A percentile compares a stretch with the other conserved stretches of the same genome.
Evolutionary conservation across 1,284 basidiomycete species (phyloP).

Genomic region (Erythrobasidium hasegawianum): DNA sequence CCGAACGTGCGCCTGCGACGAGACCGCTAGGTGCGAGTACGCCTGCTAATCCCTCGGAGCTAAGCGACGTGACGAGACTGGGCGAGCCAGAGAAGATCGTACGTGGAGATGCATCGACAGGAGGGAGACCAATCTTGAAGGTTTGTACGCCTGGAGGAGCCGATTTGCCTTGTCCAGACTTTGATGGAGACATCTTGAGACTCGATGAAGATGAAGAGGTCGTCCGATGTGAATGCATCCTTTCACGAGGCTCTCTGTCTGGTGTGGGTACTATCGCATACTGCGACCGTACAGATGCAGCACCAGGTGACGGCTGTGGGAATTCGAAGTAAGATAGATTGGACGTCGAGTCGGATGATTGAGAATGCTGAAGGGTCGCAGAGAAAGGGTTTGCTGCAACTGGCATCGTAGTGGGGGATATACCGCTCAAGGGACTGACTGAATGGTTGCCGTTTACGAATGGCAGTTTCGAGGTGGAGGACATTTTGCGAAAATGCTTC

Average conservation of each 20-base stretch:
- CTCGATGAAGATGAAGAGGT: background rate
- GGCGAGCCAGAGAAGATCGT: background rate
- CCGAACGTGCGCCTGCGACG: conserved; percentile 17
- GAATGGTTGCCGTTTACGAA: background rate
- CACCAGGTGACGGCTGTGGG: background rate
- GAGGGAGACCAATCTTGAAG: conserved; percentile 22
- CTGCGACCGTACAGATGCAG: background rate
- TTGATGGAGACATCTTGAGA: background rate
- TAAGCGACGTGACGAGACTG: background rate
- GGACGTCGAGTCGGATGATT: background rate
- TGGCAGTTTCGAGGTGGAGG: background rate
- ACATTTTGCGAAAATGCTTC: background rate
- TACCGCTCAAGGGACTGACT: background rate
- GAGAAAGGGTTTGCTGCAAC: background rate
- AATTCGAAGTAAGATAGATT: background rate
- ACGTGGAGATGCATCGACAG: background rate
- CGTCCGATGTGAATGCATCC: background rate
- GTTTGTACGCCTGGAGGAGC: conserved; percentile 27
- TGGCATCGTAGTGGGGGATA: background rate
- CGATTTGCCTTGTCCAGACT: conserved; percentile 8
- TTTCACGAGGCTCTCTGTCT: conserved; percentile 4
- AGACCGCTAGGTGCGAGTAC: conserved; percentile 13
- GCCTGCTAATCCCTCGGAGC: background rate
- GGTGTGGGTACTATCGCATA: background rate
- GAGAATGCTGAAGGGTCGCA: background rate